Percentiles rank a stretch among this genome's conserved stretches.
Conservation (phyloP, 179 eudicot genomes). For the Vitellaria paradoxa region DNA sequence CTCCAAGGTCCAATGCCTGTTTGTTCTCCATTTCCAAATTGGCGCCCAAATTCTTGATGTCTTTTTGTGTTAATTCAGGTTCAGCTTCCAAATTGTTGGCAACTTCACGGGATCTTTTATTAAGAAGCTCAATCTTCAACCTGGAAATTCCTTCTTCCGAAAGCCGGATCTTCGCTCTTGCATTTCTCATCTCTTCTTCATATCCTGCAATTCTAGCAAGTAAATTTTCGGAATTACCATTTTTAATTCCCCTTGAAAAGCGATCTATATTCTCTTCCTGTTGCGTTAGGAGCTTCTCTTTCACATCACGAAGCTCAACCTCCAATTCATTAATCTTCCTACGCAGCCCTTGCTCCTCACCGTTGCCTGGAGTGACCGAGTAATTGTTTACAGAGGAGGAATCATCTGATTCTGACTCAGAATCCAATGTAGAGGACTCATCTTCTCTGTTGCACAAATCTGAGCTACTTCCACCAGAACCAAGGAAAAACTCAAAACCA, state of each 20-base stretch:
- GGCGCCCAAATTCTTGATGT: conserved; percentile 19
- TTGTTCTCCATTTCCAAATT: conserved; percentile 30
- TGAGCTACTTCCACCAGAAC: conserved; percentile 54
- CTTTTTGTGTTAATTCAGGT: conserved; percentile 29
- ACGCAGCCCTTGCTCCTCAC: conserved; percentile 50
- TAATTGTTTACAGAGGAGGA: conserved; percentile 64
- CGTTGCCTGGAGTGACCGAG: conserved; percentile 32
- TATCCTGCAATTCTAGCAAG: conserved; percentile 36
- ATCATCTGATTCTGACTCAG: conserved; percentile 84
- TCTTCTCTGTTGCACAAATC: conserved; percentile 61
- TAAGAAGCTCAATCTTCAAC: conserved; percentile 56
- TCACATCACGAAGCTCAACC: conserved; percentile 45
- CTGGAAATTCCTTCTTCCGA: conserved; percentile 56
- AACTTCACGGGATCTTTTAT: conserved; percentile 22
- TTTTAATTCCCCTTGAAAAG: conserved; percentile 26
- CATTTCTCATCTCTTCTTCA: conserved; percentile 46
- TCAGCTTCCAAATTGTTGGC: conserved; percentile 24
- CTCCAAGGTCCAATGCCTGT: conserved; percentile 33
- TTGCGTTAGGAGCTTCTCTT: conserved; percentile 41
- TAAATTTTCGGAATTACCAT: conserved; percentile 25
- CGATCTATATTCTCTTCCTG: conserved; percentile 29
- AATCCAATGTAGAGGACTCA: conserved; percentile 67
- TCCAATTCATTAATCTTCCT: conserved; percentile 51
- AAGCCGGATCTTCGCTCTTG: conserved; percentile 43
- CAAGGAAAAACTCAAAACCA: conserved; percentile 84